phyloP scores from a whole-genome alignment of 305 asterid genomes.

The Fraxinus nigra region DNA sequence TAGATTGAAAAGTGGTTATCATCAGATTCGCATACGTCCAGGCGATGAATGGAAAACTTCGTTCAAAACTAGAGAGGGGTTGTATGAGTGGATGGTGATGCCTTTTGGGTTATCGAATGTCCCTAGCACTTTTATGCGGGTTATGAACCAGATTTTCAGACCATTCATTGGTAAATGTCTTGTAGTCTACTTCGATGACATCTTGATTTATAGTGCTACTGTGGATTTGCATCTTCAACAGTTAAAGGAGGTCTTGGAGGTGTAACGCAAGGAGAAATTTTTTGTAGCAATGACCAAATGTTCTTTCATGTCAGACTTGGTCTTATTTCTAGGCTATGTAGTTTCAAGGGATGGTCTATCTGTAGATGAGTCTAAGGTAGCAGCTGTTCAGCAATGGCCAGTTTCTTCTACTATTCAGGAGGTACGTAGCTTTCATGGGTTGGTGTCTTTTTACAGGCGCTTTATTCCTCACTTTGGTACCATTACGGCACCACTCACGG shows the following conservation, averaged over 20 bases:
- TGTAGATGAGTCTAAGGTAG: background rate
- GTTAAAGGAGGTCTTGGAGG: background rate
- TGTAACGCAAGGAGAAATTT: background rate
- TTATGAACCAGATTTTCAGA: background rate
- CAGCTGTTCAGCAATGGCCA: background rate
- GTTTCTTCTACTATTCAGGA: background rate
- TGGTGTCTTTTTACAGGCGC: background rate
- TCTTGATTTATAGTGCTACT: background rate
- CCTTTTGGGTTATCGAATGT: conserved; percentile 8
- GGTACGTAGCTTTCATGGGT: background rate
- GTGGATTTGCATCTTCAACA: background rate
- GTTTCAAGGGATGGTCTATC: background rate
- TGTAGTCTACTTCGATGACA: conserved; percentile 8
- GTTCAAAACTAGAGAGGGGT: background rate
- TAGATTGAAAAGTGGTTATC: conserved; percentile 1
- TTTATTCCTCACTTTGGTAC: background rate
- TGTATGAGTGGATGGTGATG: conserved; percentile 17
- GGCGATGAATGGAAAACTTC: conserved; percentile 5
- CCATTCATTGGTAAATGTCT: conserved; percentile 9
- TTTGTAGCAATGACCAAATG: background rate
- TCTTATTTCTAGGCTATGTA: background rate
- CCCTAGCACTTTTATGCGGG: conserved; percentile 5
- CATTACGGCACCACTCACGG: background rate
- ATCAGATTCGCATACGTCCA: background rate
- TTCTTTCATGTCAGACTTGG: background rate